These are phyloP conservation scores for Monosporozyma unispora DNA, from an alignment of 805 yeast species.

Conservation along the genomic window DNA sequence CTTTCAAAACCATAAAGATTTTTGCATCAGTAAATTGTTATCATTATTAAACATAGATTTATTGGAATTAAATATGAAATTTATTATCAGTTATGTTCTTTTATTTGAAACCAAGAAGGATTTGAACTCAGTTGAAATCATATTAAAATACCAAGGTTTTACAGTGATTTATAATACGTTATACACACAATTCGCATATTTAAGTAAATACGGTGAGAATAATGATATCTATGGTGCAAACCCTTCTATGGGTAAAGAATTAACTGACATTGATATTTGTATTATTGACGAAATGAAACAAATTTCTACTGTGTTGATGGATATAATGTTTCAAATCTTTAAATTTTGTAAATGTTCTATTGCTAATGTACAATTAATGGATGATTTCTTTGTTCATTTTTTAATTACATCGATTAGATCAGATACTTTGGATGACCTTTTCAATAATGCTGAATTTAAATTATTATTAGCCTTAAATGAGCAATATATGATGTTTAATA, in stretches of 20 bases:
- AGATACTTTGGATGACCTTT: slow-evolving; percentile 43
- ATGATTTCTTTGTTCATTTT: slow-evolving; percentile 38
- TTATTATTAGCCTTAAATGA: slow-evolving; percentile 71
- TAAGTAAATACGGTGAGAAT: slow-evolving; percentile 24
- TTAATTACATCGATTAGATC: slow-evolving; percentile 39
- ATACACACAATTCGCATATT: slow-evolving; percentile 30
- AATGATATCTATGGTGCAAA: slow-evolving; percentile 7
- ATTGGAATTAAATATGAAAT: slow-evolving; percentile 31
- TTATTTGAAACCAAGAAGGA: slow-evolving; percentile 39
- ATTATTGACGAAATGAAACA: slow-evolving; percentile 31
- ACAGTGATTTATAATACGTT: slow-evolving; percentile 36
- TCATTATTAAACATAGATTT: slow-evolving; percentile 35
- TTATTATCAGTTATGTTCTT: slow-evolving; percentile 36
- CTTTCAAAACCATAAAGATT: slow-evolving; percentile 33
- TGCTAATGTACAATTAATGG: slow-evolving; percentile 36
- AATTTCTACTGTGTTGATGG: slow-evolving; percentile 38
- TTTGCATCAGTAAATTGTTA: slow-evolving; percentile 42
- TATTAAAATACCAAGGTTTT: slow-evolving; percentile 48
- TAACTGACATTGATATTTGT: slow-evolving; percentile 23
- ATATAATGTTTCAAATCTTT: slow-evolving; percentile 47
- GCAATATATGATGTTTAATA: slow-evolving; percentile 65
- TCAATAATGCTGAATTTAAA: slow-evolving; percentile 60
- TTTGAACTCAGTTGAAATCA: slow-evolving; percentile 34
- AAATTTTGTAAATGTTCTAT: slow-evolving; percentile 38
- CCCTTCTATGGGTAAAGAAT: slow-evolving; percentile 3